Conservation (phyloP, 139 green algal species). For the Edaphochlamys debaryana region DNA sequence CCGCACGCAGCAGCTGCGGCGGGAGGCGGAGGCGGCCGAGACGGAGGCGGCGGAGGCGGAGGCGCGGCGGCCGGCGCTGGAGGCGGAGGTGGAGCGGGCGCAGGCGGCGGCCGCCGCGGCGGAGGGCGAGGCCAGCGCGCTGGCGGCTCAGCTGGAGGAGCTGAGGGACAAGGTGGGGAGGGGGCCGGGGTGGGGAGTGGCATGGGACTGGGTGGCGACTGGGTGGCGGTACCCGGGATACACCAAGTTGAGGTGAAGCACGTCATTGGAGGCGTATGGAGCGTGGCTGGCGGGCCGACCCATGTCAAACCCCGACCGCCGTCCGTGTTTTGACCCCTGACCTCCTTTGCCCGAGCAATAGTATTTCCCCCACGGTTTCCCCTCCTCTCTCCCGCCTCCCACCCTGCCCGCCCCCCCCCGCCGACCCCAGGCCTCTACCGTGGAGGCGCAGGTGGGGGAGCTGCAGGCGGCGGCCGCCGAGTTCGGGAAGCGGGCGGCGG, state of each 20-base stretch:
- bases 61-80: constrained; percentile 24
- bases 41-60: constrained; percentile 28
- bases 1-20: constrained; percentile 7
- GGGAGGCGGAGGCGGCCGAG: constrained; percentile 14
- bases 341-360: too few relatives aligned
- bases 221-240: too few relatives aligned
- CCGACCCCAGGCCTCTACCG: constrained; percentile 6
- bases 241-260: too few relatives aligned
- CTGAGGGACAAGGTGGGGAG: neutral
- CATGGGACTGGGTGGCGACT: neutral
- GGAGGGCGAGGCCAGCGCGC: constrained; percentile 6
- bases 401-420: neutral
- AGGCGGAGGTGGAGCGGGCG: constrained; percentile 26
- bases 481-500: constrained; percentile 51
- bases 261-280: too few relatives aligned
- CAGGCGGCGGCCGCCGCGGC: constrained; percentile 16
- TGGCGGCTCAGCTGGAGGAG: neutral
- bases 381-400: neutral
- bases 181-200: neutral
- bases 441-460: constrained; percentile 40
- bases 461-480: constrained; percentile 28
- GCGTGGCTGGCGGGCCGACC: too few relatives aligned
- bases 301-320: too few relatives aligned
- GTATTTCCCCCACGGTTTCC: too few relatives aligned
- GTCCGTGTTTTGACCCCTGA: too few relatives aligned